Conservation (phyloP, 208 protist species). For the Hexamita inflata region DNA sequence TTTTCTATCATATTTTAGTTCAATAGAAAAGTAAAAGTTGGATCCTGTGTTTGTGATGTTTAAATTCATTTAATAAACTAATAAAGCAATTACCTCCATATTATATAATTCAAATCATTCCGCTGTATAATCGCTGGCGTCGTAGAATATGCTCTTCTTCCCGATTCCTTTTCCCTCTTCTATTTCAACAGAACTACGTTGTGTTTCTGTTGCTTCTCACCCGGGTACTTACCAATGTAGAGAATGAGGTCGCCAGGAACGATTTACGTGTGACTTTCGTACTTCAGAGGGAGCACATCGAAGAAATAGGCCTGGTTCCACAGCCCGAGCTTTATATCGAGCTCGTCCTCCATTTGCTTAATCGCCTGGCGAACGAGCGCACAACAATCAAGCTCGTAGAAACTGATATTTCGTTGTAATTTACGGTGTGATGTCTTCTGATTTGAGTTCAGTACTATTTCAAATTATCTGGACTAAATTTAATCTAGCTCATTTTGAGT, state of each 20-base stretch:
- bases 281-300: conserved; percentile 26
- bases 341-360: conserved; percentile 31
- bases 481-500: no score
- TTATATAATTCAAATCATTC: no score
- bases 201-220: conserved; percentile 30
- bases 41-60: no score
- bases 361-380: conserved; percentile 32
- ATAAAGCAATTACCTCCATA: no score
- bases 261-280: neutral
- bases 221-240: conserved; percentile 17
- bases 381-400: conserved; percentile 40
- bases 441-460: no score
- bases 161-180: neutral
- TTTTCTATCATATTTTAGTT: no score
- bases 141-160: conserved; percentile 15
- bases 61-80: no score
- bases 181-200: conserved; percentile 40
- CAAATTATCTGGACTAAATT: no score
- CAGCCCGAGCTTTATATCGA: conserved; percentile 27
- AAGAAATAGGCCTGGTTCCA: conserved; percentile 42
- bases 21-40: no score
- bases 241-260: conserved; percentile 27
- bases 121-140: no score
- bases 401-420: no score
- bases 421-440: no score